These are phyloP conservation scores for Myriosclerotinia curreyana DNA, from an alignment of 2,329 filamentous ascomycete species.

Conservation along the genomic window DNA sequence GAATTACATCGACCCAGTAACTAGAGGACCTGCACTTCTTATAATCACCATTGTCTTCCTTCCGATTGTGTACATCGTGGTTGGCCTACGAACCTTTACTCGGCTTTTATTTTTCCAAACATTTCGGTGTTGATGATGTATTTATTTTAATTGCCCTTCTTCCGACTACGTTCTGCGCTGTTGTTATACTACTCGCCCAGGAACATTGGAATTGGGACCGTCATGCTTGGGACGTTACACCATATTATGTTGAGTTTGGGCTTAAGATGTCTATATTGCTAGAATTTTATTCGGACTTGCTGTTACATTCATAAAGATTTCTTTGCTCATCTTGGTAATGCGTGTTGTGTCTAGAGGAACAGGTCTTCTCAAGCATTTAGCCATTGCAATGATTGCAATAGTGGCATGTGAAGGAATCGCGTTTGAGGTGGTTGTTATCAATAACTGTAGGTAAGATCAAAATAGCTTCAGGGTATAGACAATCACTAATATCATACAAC, in stretches of 20 bases:
- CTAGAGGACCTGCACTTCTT: conserved; percentile 45
- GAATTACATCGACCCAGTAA: conserved; percentile 47
- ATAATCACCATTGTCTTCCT: conserved; percentile 44
- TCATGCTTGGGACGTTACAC: conserved; percentile 44
- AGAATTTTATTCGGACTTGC: conserved; percentile 41
- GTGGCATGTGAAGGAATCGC: conserved; percentile 37
- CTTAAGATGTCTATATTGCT: conserved; percentile 42
- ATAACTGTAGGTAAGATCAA: conserved; percentile 42
- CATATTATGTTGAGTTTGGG: conserved; percentile 34
- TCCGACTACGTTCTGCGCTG: conserved; percentile 41
- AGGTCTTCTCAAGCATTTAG: conserved; percentile 35
- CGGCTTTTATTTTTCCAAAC: conserved; percentile 46
- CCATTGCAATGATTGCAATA: conserved; percentile 38
- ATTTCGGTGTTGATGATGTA: conserved; percentile 47
- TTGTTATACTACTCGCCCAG: conserved; percentile 39
- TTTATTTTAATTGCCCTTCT: conserved; percentile 43
- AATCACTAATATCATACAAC: conserved; percentile 2
- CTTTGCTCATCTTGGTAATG: conserved; percentile 38
- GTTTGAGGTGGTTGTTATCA: conserved; percentile 41
- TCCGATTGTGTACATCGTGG: conserved; percentile 43
- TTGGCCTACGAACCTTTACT: conserved; percentile 47
- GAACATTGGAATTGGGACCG: conserved; percentile 41
- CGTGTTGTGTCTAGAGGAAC: conserved; percentile 41
- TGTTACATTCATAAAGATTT: conserved; percentile 41
- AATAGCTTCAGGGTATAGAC: not conserved